Conservation (phyloP, 2,329 filamentous ascomycete genomes). For the Didymella exigua region DNA sequence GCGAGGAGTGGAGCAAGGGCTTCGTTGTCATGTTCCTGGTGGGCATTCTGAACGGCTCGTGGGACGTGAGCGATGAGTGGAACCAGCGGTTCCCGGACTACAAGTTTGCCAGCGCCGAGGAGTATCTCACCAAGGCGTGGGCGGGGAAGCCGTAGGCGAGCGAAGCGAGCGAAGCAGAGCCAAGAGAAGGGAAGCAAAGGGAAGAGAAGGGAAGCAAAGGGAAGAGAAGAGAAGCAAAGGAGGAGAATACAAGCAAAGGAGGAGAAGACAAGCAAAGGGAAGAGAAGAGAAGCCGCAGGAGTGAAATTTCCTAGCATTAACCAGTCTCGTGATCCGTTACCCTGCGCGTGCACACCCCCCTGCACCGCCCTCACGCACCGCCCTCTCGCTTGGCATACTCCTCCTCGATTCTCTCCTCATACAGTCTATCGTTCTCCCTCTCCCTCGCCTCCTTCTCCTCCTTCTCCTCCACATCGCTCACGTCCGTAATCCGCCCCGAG, state of each 20-base stretch:
- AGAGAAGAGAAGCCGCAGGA: too few relatives aligned
- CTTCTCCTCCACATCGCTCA: slow-evolving; percentile 41
- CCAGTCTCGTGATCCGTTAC: too few relatives aligned
- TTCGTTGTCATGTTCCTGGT: slow-evolving; percentile 53
- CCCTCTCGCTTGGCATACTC: slow-evolving; percentile 51
- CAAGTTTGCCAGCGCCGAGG: slow-evolving; percentile 50
- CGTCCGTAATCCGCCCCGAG: slow-evolving; percentile 37
- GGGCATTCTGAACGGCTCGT: slow-evolving; percentile 51
- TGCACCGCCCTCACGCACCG: slow-evolving; percentile 27
- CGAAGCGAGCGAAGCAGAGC: too few relatives aligned
- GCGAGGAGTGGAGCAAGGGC: slow-evolving; percentile 42
- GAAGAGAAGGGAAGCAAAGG: too few relatives aligned
- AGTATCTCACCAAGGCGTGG: slow-evolving; percentile 53
- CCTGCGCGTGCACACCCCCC: too few relatives aligned
- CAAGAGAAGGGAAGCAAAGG: too few relatives aligned
- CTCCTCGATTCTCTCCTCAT: slow-evolving; percentile 50
- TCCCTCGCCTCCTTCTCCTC: slow-evolving; percentile 43
- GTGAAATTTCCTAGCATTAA: too few relatives aligned
- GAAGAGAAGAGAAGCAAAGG: too few relatives aligned
- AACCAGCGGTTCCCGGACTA: slow-evolving; percentile 55
- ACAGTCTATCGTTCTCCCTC: slow-evolving; percentile 43
- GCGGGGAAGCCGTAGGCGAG: slow-evolving; percentile 45
- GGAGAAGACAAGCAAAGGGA: too few relatives aligned
- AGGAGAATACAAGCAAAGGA: too few relatives aligned
- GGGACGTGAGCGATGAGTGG: slow-evolving; percentile 54